These are phyloP conservation scores for Elsinoe ampelina DNA, from an alignment of 2,329 filamentous ascomycete species.

Conservation along the genomic window DNA sequence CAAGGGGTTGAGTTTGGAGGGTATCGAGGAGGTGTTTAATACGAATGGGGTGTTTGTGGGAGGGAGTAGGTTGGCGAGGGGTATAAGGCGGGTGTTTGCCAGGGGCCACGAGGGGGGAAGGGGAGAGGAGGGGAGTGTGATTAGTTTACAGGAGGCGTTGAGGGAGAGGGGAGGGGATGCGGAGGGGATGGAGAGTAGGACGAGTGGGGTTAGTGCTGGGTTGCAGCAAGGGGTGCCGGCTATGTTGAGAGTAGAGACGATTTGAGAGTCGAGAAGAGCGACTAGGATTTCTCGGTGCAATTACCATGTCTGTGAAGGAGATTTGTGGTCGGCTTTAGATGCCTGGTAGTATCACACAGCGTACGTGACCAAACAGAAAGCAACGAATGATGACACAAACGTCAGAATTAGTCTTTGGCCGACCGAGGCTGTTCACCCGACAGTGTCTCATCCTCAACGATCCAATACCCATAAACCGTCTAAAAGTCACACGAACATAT, in stretches of 20 bases:
- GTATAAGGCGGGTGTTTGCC: not conserved
- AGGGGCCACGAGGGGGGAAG: not conserved
- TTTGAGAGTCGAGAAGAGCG: not conserved
- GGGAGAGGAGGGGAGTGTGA: not conserved
- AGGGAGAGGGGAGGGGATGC: not conserved
- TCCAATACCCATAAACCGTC: too few relatives aligned
- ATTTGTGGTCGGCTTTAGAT: too few relatives aligned
- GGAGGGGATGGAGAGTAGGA: not conserved
- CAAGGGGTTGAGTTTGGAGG: slow-evolving; percentile 5
- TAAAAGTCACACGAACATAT: too few relatives aligned
- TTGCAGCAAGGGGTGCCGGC: not conserved
- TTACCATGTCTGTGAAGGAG: too few relatives aligned
- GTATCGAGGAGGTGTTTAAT: slow-evolving; percentile 8
- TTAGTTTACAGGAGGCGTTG: not conserved
- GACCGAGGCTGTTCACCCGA: too few relatives aligned
- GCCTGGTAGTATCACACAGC: too few relatives aligned
- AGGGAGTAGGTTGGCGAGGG: not conserved
- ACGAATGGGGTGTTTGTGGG: not conserved
- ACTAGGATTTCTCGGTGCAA: not conserved
- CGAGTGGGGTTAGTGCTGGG: not conserved
- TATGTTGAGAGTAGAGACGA: not conserved
- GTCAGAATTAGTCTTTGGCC: too few relatives aligned
- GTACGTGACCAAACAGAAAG: too few relatives aligned
- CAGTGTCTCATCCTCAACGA: too few relatives aligned
- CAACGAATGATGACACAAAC: too few relatives aligned